Evolutionary conservation across 2,329 filamentous ascomycete genomes (phyloP).

Genomic region (Dothistroma pini): DNA sequence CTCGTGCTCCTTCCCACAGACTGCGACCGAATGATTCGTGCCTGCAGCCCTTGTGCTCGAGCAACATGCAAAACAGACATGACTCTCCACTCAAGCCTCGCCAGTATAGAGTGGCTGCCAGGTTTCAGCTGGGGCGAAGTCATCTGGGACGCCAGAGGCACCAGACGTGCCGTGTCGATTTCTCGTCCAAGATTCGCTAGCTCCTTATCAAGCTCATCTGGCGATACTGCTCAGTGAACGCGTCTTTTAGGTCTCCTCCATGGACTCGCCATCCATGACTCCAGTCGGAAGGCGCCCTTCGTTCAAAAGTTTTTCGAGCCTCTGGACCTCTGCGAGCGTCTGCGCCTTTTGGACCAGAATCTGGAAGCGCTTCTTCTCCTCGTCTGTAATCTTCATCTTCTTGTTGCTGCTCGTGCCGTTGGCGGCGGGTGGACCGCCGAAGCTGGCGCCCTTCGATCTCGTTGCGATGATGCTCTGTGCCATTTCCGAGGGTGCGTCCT

Average conservation of each 20-base stretch:
- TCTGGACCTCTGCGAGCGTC: conserved; percentile 84
- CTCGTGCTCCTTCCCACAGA: conserved; percentile 13
- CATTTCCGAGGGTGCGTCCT: conserved; percentile 71
- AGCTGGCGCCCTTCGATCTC: conserved; percentile 55
- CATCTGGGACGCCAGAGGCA: conserved; percentile 1
- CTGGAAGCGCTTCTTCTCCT: conserved; percentile 80
- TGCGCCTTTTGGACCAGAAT: conserved; percentile 84
- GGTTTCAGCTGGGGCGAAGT: neutral
- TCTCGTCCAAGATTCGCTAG: neutral
- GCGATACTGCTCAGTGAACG: conserved; percentile 6
- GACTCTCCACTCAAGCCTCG: conserved; percentile 2
- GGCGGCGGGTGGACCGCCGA: conserved; percentile 43
- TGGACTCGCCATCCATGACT: conserved; percentile 28
- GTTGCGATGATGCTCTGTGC: conserved; percentile 80
- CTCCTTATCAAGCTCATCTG: conserved; percentile 2
- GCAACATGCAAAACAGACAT: neutral
- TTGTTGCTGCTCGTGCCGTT: conserved; percentile 41
- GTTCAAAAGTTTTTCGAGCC: conserved; percentile 84
- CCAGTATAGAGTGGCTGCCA: conserved; percentile 1
- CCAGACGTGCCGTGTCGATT: neutral
- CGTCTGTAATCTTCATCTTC: conserved; percentile 63
- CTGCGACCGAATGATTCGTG: neutral
- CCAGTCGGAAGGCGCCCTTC: conserved; percentile 73
- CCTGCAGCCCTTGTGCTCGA: conserved; percentile 9
- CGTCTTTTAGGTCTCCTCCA: conserved; percentile 34